Evolutionary conservation across 2,329 filamentous ascomycete species (phyloP).

Genomic region (Colletotrichum agaves): DNA sequence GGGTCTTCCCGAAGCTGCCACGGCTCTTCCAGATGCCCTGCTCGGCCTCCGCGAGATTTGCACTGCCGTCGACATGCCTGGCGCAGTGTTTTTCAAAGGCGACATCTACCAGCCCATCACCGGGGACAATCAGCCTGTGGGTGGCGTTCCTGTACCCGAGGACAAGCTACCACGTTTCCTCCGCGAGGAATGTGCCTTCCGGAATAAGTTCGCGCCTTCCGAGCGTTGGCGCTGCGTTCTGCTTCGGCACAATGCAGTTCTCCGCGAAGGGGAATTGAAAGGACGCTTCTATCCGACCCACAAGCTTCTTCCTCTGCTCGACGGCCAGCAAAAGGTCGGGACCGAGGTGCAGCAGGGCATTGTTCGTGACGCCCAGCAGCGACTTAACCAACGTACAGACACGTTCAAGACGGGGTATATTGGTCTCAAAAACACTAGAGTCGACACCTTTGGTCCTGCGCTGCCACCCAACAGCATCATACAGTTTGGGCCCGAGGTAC

Average conservation of each 20-base stretch:
- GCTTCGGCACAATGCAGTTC: constrained; percentile 56
- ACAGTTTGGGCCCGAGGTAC: constrained; percentile 48
- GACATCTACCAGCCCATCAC: constrained; percentile 51
- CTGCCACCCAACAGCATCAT: constrained; percentile 47
- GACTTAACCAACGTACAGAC: constrained; percentile 64
- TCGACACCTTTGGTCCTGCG: constrained; percentile 56
- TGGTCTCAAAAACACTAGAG: constrained; percentile 53
- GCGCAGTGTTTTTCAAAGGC: constrained; percentile 53
- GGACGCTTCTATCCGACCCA: constrained; percentile 70
- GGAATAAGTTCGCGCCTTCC: constrained; percentile 47
- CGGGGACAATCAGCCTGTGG: constrained; percentile 38
- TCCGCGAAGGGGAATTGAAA: constrained; percentile 60
- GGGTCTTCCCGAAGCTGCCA: constrained; percentile 17
- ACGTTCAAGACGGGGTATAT: constrained; percentile 53
- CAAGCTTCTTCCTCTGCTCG: constrained; percentile 61
- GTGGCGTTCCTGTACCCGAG: constrained; percentile 46
- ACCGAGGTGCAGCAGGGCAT: constrained; percentile 51
- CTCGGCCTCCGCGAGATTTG: constrained; percentile 55
- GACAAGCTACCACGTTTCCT: constrained; percentile 53
- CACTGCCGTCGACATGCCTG: constrained; percentile 48
- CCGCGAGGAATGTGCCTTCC: constrained; percentile 53
- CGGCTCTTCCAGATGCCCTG: constrained; percentile 44
- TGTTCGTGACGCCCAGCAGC: constrained; percentile 57
- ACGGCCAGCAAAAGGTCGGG: constrained; percentile 44
- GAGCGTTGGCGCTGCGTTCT: constrained; percentile 52